Conservation (phyloP, 2,329 filamentous ascomycete genomes). For the Tolypocladium tropicale region DNA sequence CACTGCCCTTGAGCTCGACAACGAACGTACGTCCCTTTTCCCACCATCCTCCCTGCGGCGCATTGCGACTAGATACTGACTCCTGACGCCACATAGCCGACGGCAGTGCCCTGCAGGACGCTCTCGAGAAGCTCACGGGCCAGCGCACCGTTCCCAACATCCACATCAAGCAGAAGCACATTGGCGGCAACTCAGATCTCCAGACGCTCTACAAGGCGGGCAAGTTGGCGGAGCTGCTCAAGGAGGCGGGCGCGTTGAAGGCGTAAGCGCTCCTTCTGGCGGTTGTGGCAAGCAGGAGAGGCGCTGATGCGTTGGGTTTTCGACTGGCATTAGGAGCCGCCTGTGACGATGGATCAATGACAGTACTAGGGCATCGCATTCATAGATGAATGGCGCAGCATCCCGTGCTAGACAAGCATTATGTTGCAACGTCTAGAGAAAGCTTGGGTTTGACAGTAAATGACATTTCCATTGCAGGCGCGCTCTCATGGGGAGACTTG, state of each 20-base stretch:
- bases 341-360: not conserved
- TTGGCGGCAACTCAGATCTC: constrained; percentile 91
- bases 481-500: not conserved
- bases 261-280: constrained; percentile 20
- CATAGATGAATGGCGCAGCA: not conserved
- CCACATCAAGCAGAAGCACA: constrained; percentile 84
- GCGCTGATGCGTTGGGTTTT: not conserved
- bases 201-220: constrained; percentile 41
- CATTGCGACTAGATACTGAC: not conserved
- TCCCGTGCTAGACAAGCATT: not conserved
- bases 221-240: constrained; percentile 30
- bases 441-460: not conserved
- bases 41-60: not conserved
- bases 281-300: too few species aligned
- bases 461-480: too few species aligned
- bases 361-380: not conserved
- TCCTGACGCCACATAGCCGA: constrained; percentile 49
- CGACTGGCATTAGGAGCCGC: not conserved
- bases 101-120: constrained; percentile 71
- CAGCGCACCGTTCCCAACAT: constrained; percentile 94
- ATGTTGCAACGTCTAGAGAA: not conserved
- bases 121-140: constrained; percentile 66
- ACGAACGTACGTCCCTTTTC: constrained; percentile 54
- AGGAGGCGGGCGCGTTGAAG: constrained; percentile 31
- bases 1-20: constrained; percentile 71